phyloP scores from a whole-genome alignment of 2,329 filamentous ascomycete genomes.

The Aphanocladium album region DNA sequence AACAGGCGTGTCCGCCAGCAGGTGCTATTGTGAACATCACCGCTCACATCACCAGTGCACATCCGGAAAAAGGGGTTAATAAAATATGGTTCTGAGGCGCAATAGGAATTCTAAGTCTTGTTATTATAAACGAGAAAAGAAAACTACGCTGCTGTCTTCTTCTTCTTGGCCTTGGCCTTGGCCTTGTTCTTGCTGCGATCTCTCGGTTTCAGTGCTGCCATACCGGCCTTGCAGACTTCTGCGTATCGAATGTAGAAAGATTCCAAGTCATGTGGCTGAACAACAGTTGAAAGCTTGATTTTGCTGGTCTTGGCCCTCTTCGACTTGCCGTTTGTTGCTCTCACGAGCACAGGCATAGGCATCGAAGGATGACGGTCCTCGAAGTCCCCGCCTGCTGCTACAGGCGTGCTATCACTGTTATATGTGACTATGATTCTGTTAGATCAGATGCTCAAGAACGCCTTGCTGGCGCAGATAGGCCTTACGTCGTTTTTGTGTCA shows the following conservation, averaged over 20 bases:
- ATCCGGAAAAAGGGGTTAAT: background rate
- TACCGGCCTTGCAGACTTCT: slow-evolving; percentile 83
- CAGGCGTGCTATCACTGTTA: slow-evolving; percentile 36
- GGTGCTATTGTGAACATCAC: too few relatives aligned
- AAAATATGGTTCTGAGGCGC: background rate
- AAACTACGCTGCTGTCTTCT: slow-evolving; percentile 40
- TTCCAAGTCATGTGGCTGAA: slow-evolving; percentile 70
- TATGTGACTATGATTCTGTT: slow-evolving; percentile 33
- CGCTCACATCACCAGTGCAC: too few relatives aligned
- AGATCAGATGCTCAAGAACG: background rate
- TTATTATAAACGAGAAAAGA: background rate
- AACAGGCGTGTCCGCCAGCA: too few relatives aligned
- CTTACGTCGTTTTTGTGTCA: slow-evolving; percentile 73
- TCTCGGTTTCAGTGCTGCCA: slow-evolving; percentile 85
- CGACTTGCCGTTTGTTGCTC: slow-evolving; percentile 75
- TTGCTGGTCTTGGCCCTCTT: slow-evolving; percentile 53
- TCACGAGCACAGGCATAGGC: slow-evolving; percentile 70
- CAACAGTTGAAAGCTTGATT: slow-evolving; percentile 77
- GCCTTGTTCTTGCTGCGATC: slow-evolving; percentile 85
- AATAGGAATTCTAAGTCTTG: background rate
- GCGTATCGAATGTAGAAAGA: slow-evolving; percentile 80
- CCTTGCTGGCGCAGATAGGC: slow-evolving; percentile 1
- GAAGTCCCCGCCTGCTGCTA: slow-evolving; percentile 46
- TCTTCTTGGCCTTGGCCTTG: slow-evolving; percentile 71
- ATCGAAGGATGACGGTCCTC: slow-evolving; percentile 54